Percentiles rank a stretch among this genome's conserved stretches.
phyloP scores from a whole-genome alignment of 1,284 basidiomycete species.

The Retiboletus flavoniger region DNA sequence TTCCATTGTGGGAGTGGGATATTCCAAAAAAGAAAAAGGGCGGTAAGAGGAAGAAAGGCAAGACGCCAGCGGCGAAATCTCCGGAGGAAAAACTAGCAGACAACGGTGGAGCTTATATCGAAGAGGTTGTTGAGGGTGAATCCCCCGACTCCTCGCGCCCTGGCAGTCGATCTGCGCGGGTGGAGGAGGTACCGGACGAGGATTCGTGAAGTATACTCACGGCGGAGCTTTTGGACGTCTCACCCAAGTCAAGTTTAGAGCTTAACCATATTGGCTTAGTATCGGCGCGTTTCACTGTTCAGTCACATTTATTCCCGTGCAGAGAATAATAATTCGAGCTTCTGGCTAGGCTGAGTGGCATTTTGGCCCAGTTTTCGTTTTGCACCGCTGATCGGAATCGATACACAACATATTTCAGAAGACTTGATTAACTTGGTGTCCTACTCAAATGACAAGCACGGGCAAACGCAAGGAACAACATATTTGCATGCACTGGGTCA shows the following conservation, averaged over 20 bases:
- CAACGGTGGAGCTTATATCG: conserved; percentile 48
- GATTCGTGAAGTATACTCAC: conserved; percentile 33
- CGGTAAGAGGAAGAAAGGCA: conserved; percentile 61
- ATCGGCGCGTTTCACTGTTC: conserved; percentile 3
- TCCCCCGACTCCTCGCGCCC: conserved; percentile 54
- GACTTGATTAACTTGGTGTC: not conserved
- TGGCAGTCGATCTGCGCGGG: conserved; percentile 55
- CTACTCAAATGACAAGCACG: not conserved
- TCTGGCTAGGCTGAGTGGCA: too few species aligned
- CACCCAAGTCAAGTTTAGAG: not conserved
- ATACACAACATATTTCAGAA: not conserved
- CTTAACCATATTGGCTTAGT: not conserved
- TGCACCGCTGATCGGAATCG: too few species aligned
- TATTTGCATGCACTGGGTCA: not conserved
- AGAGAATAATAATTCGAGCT: too few species aligned
- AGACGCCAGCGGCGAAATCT: conserved; percentile 31
- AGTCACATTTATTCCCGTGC: conserved; percentile 23
- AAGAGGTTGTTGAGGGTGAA: conserved; percentile 50
- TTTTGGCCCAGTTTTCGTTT: too few species aligned
- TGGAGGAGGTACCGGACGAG: conserved; percentile 61
- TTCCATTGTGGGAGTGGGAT: conserved; percentile 98
- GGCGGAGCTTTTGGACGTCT: not conserved
- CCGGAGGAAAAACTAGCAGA: conserved; percentile 34
- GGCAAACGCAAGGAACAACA: not conserved
- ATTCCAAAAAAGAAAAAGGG: conserved; percentile 90